A percentile compares a stretch with the other conserved stretches of the same genome.
phyloP scores from a whole-genome alignment of 306 rosid genomes.

The Pyrus betulifolia region DNA sequence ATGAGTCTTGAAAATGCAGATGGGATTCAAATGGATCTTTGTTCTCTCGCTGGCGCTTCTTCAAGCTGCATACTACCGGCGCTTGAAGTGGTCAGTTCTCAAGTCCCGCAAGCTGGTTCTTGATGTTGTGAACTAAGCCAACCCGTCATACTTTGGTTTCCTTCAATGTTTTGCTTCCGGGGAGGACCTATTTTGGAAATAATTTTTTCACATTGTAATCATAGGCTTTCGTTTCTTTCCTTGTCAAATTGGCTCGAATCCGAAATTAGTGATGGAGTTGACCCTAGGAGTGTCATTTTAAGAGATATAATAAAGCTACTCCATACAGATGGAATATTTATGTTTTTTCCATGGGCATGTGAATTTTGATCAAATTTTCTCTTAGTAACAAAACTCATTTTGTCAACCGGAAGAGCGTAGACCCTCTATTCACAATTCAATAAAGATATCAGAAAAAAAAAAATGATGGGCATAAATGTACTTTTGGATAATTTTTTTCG shows the following conservation, averaged over 20 bases:
- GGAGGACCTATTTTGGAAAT: conserved; percentile 43
- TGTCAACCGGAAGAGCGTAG: too few species aligned
- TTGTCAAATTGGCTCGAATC: conserved; percentile 31
- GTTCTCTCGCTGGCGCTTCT: conserved; percentile 85
- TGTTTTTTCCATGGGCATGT: conserved; percentile 8
- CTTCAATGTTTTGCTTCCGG: conserved; percentile 25
- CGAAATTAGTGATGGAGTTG: conserved; percentile 40
- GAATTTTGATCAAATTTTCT: conserved; percentile 20
- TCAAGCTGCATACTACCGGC: conserved; percentile 92
- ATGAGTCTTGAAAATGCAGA: conserved; percentile 37
- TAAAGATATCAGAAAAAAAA: too few species aligned
- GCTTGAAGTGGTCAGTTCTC: conserved; percentile 80
- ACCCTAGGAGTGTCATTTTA: conserved; percentile 38
- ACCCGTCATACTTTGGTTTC: conserved; percentile 20
- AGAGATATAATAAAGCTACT: conserved; percentile 52
- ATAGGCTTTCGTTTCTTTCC: conserved; percentile 21
- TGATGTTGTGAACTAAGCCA: conserved; percentile 79
- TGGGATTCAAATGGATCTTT: conserved; percentile 99
- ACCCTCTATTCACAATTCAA: too few species aligned
- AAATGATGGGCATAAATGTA: too few species aligned
- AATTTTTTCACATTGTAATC: conserved; percentile 43
- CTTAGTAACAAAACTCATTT: not conserved
- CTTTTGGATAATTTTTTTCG: too few species aligned
- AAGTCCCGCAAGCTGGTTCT: conserved; percentile 98
- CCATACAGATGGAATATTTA: conserved; percentile 13